phyloP scores from a whole-genome alignment of 345 rosid species.

The Citrus glauca region DNA sequence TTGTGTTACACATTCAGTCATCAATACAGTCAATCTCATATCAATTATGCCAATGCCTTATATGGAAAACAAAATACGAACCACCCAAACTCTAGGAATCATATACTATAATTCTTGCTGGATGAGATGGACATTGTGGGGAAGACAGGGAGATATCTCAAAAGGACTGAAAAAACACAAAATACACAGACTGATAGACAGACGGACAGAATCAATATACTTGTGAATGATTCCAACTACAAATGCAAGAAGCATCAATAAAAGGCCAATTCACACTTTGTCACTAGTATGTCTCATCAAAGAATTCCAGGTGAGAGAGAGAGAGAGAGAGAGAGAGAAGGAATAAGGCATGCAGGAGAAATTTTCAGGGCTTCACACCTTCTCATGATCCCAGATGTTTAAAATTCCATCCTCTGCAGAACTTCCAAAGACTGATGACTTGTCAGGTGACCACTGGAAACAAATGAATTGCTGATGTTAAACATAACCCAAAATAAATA shows the following conservation, averaged over 20 bases:
- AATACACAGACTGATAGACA: not conserved
- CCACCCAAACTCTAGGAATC: not conserved
- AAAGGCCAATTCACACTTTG: not conserved
- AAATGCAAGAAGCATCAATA: not conserved
- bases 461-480: slow-evolving; percentile 3
- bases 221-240: not conserved
- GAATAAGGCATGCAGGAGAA: not conserved
- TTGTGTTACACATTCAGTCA: not conserved
- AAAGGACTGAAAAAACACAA: not conserved
- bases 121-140: not conserved
- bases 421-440: slow-evolving; percentile 87
- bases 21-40: not conserved
- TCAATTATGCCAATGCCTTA: not conserved
- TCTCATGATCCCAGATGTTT: slow-evolving; percentile 89
- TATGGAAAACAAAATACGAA: not conserved
- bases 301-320: not conserved
- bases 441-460: slow-evolving; percentile 88
- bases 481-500: not conserved
- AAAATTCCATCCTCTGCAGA: slow-evolving; percentile 94
- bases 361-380: slow-evolving; percentile 36
- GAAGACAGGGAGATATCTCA: not conserved
- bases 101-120: not conserved
- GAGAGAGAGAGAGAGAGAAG: not conserved
- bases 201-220: not conserved
- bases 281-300: not conserved